These are phyloP conservation scores for Boletus rubropictus DNA, from an alignment of 768 basidiomycete genomes.

Conservation along the genomic window DNA sequence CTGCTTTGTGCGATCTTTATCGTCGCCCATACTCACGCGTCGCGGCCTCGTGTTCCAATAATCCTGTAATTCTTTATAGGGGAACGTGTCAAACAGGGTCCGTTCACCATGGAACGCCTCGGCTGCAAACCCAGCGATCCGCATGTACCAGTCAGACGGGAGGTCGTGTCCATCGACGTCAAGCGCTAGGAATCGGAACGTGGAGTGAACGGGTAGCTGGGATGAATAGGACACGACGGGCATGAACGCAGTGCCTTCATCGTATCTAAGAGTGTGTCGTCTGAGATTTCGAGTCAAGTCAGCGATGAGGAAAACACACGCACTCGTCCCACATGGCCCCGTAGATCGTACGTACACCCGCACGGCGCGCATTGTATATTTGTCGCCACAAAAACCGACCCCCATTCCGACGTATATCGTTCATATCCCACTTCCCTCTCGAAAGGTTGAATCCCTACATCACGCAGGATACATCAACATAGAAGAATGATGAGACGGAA, in stretches of 20 bases:
- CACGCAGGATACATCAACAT: neutral
- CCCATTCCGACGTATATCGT: slow-evolving; percentile 65
- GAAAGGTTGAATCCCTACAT: slow-evolving; percentile 65
- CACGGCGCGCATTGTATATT: slow-evolving; percentile 58
- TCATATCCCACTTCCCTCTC: slow-evolving; percentile 64
- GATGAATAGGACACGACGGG: slow-evolving; percentile 58
- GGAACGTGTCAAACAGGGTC: slow-evolving; percentile 57
- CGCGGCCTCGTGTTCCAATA: slow-evolving; percentile 64
- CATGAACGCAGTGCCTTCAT: slow-evolving; percentile 81
- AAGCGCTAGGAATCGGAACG: slow-evolving; percentile 59
- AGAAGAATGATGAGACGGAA: neutral
- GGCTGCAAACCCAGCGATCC: slow-evolving; percentile 66
- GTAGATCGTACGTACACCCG: slow-evolving; percentile 62
- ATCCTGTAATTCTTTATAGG: slow-evolving; percentile 65
- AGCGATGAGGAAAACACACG: slow-evolving; percentile 10
- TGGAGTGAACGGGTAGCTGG: slow-evolving; percentile 54
- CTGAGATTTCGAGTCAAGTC: neutral
- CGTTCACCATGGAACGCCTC: slow-evolving; percentile 63
- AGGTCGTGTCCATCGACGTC: slow-evolving; percentile 75
- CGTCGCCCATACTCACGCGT: slow-evolving; percentile 36
- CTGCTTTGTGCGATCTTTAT: neutral
- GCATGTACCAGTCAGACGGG: slow-evolving; percentile 84
- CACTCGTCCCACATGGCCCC: slow-evolving; percentile 88
- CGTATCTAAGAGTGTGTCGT: slow-evolving; percentile 46
- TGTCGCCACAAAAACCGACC: slow-evolving; percentile 79